Base-by-base conservation (phyloP, 192 early-diverging fungal genomes). In the Phlyctochytrium bullatum region DNA sequence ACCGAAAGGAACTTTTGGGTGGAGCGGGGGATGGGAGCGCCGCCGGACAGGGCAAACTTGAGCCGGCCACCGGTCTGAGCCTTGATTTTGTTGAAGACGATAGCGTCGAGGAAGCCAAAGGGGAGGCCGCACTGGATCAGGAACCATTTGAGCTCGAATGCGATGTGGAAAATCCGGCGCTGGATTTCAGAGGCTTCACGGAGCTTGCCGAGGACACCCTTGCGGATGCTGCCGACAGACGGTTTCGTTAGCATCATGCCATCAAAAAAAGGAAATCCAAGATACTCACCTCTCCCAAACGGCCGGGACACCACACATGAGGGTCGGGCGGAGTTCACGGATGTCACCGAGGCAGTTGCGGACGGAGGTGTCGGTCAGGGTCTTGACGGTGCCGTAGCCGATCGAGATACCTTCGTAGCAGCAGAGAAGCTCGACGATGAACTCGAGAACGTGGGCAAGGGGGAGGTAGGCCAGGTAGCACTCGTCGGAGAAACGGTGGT, bases 401-500 rank as follows among this genome's bases (percentile, higher is more conserved):
- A 91, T 66, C 4, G 72, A 66, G 57, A 85, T 29, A 16, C 81
- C 88, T 59, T 20, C 31, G 30, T 59, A 56, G 4, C 72, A 16
- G 16, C 17, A 78, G 72, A 82, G 89, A 61, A 92, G 60, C 76
- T 96, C 94, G 65, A 93, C 86, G 32, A 88, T 76, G 69, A 95
- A 92, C 77, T 94, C 93, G 34, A 95, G 76, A 27, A 97, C 87
- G 72, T 97, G 95, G 63, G 93, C 91, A 36, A 93, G 81, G 28
- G 95, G 95, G 66, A 97, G 77, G 68, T 93, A 97, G n/a, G 66
- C 59, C 59, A 78, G 68, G 73, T 74, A 78, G 25, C 36, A 32
- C 14, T 71, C 73, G 4, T 67, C 40, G 59, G 33, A 68, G 61
- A 89, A 72, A 57, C 74, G 62, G 32, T 54, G 91, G 84, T 52